Conservation (phyloP, 768 basidiomycete species). For the Kockovaella imperatae region DNA sequence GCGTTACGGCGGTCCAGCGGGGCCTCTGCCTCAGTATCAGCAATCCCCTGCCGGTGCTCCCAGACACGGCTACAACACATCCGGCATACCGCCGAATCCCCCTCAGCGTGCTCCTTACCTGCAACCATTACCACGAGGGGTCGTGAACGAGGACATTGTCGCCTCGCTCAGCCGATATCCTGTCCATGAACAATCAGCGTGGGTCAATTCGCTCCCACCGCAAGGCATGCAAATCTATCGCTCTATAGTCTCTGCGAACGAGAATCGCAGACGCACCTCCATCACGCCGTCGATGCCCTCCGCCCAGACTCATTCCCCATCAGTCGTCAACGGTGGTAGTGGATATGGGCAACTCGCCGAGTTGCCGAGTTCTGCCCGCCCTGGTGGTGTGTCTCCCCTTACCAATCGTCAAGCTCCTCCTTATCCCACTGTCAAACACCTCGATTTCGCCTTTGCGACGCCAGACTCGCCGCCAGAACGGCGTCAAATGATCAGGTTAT, state of each 20-base stretch:
- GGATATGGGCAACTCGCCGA: slow-evolving; percentile 7
- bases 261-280: slow-evolving; percentile 10
- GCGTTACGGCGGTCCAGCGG: background rate
- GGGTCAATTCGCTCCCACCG: slow-evolving; percentile 25
- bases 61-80: slow-evolving; percentile 1
- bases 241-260: slow-evolving; percentile 24
- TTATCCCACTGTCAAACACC: slow-evolving; percentile 25
- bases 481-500: slow-evolving; percentile 23
- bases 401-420: slow-evolving; percentile 13
- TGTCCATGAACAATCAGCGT: slow-evolving; percentile 27
- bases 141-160: slow-evolving; percentile 38
- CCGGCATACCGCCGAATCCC: too few species aligned
- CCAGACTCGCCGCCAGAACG: background rate
- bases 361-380: slow-evolving; percentile 7
- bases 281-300: slow-evolving; percentile 1
- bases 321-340: too few species aligned
- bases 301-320: background rate
- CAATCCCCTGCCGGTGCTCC: slow-evolving; percentile 1
- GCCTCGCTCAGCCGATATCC: slow-evolving; percentile 30
- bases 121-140: slow-evolving; percentile 27
- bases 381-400: background rate
- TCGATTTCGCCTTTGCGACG: slow-evolving; percentile 33
- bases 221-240: slow-evolving; percentile 23
- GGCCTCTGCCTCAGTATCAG: background rate
- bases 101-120: slow-evolving; percentile 13